Base-by-base conservation (phyloP, 2,329 filamentous ascomycete species). In the Cladosporium colombiae region DNA sequence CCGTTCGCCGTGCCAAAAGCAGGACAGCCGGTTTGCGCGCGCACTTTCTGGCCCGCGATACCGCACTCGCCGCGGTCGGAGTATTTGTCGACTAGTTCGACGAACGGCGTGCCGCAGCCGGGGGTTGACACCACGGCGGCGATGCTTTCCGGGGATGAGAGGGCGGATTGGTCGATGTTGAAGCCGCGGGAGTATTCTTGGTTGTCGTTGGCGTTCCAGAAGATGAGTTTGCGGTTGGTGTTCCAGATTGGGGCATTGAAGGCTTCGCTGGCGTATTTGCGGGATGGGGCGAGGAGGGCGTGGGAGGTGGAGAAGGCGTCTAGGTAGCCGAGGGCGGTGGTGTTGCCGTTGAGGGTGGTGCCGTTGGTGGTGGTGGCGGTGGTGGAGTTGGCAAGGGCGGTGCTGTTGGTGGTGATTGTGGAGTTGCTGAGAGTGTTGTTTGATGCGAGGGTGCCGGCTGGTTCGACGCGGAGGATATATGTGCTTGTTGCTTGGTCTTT, bases 401-500 rank as follows among this genome's bases (percentile, higher is more conserved):
- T 27, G 11, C 25, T 29, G 18, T 62, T 62, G 60, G 44, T 8
- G 49, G 21, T 8, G 52, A 29, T 33, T 25, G 58, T 61, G 29
- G 37, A 33, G 40, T 61, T 61, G 55, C 40, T 16, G 27, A 61
- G 25, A 1, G 58, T 61, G 59, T 18, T 49, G 21, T 62, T 62
- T 35, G 56, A 59, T 14, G 23, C 8, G 10, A 46, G 14, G 5
- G 11, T 57, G n/a, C 23, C 2, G 6, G 37, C 50, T 18, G 50
- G 50, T 35, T 65, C 63, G 63, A 65, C 46, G 46, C 63, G 63
- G n/a, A 65, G 63, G 56, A 65, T 65, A 56, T 60, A 65, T 21
- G 63, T 59, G 44, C 46, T 46, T 18, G 55, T 53, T 21, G 56
- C 63, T 46, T 65, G 63, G 63, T 60, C 31, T 31, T 52, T 40